These are phyloP conservation scores for Populus davidiana DNA, from an alignment of 345 rosid species.

Conservation along the genomic window DNA sequence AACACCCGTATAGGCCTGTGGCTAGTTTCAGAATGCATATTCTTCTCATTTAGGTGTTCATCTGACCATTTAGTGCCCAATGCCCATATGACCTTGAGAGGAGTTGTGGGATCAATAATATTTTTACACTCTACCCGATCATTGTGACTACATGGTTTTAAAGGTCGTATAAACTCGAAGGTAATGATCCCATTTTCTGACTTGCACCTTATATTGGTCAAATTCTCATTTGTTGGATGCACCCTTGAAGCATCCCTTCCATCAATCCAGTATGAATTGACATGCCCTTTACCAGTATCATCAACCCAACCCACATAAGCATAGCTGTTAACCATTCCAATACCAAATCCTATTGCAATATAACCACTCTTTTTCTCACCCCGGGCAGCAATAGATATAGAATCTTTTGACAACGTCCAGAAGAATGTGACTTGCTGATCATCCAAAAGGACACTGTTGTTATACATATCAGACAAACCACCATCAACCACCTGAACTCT, in stretches of 20 bases:
- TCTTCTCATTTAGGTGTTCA: slow-evolving; percentile 65
- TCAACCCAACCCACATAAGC: slow-evolving; percentile 96
- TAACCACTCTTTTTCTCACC: slow-evolving; percentile 94
- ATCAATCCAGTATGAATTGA: slow-evolving; percentile 84
- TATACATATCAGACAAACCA: slow-evolving; percentile 91
- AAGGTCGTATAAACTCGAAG: slow-evolving; percentile 81
- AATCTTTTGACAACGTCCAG: slow-evolving; percentile 68
- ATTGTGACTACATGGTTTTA: slow-evolving; percentile 61
- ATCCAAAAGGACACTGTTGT: slow-evolving; percentile 78
- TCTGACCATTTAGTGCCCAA: slow-evolving; percentile 90
- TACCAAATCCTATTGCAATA: slow-evolving; percentile 85
- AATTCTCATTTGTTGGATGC: slow-evolving; percentile 70
- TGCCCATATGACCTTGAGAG: slow-evolving; percentile 89
- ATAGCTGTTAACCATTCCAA: slow-evolving; percentile 69
- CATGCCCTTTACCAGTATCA: slow-evolving; percentile 62
- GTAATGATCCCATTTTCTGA: slow-evolving; percentile 89
- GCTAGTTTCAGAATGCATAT: slow-evolving; percentile 89
- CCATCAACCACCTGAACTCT: slow-evolving; percentile 94
- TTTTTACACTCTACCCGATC: slow-evolving; percentile 63
- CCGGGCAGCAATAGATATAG: slow-evolving; percentile 83
- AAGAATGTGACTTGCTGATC: slow-evolving; percentile 96
- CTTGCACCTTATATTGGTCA: slow-evolving; percentile 83
- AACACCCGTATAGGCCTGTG: slow-evolving; percentile 81
- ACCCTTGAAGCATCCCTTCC: slow-evolving; percentile 67
- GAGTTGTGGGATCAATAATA: slow-evolving; percentile 86